phyloP scores from a whole-genome alignment of 176 grass and related monocot species.

The Eleusine indica region DNA sequence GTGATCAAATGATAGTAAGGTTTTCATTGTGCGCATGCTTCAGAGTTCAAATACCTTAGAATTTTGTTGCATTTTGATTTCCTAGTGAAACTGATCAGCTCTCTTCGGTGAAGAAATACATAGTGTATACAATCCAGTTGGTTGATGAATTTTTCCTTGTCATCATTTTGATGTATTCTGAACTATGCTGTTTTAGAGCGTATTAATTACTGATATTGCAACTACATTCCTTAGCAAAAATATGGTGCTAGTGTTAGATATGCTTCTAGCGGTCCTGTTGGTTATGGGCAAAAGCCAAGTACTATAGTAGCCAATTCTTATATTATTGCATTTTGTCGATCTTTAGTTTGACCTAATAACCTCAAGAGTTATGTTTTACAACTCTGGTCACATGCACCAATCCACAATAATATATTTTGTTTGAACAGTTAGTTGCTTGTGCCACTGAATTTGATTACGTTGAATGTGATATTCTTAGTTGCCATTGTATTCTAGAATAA shows the following conservation, averaged over 20 bases:
- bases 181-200: background rate
- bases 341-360: background rate
- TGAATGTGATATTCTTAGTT: background rate
- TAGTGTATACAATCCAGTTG: background rate
- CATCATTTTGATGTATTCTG: background rate
- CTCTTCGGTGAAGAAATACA: background rate
- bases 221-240: background rate
- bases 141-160: background rate
- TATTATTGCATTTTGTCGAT: background rate
- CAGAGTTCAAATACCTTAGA: background rate
- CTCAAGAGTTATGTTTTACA: background rate
- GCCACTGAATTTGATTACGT: background rate
- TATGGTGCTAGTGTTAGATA: background rate
- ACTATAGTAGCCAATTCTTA: background rate
- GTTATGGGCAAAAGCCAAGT: background rate
- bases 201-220: background rate
- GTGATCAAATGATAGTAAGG: constrained; percentile 4
- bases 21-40: background rate
- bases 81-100: background rate
- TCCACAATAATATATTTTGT: background rate
- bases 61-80: background rate
- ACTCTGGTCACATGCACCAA: background rate
- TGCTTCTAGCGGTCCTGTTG: too few species aligned
- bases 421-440: background rate
- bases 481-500: background rate